A percentile compares a stretch with the other conserved stretches of the same genome.
Conservation (phyloP, 495 filamentous ascomycete species). For the Neurospora cerealis region DNA sequence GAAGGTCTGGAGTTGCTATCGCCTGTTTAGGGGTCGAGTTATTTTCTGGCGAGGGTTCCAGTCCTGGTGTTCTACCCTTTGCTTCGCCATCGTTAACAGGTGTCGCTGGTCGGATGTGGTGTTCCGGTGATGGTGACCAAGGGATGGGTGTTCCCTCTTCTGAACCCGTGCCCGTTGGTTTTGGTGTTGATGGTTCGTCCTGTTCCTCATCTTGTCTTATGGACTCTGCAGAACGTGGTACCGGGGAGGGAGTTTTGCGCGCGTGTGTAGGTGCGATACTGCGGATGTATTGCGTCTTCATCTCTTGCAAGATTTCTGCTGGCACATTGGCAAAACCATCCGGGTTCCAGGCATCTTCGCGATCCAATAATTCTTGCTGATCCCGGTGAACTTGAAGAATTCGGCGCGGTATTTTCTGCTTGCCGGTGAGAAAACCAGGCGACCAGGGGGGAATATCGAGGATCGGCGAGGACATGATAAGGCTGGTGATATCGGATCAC, state of each 20-base stretch:
- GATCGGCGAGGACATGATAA: not conserved
- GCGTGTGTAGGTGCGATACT: not conserved
- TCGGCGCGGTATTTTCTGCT: slow-evolving; percentile 3
- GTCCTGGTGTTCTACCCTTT: not conserved
- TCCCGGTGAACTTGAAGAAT: slow-evolving; percentile 41
- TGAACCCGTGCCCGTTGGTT: not conserved
- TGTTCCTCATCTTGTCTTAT: not conserved
- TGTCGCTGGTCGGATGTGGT: not conserved
- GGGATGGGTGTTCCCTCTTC: not conserved
- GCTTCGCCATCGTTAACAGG: not conserved
- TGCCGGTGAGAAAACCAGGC: not conserved
- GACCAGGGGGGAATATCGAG: slow-evolving; percentile 1
- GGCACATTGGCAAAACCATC: slow-evolving; percentile 27
- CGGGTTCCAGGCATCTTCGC: slow-evolving; percentile 31
- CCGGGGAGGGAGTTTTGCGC: not conserved
- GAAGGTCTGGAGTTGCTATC: not conserved
- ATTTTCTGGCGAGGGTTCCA: not conserved
- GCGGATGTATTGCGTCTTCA: slow-evolving; percentile 3
- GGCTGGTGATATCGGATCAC: not conserved
- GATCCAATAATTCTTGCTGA: slow-evolving; percentile 50
- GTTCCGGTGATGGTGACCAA: slow-evolving; percentile 10
- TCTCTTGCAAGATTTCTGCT: slow-evolving; percentile 23
- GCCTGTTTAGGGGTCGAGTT: not conserved
- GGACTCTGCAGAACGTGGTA: not conserved
- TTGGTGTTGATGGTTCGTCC: not conserved